Evolutionary conservation across 2,329 filamentous ascomycete species (phyloP).

Genomic region (Beauveria bassiana): DNA sequence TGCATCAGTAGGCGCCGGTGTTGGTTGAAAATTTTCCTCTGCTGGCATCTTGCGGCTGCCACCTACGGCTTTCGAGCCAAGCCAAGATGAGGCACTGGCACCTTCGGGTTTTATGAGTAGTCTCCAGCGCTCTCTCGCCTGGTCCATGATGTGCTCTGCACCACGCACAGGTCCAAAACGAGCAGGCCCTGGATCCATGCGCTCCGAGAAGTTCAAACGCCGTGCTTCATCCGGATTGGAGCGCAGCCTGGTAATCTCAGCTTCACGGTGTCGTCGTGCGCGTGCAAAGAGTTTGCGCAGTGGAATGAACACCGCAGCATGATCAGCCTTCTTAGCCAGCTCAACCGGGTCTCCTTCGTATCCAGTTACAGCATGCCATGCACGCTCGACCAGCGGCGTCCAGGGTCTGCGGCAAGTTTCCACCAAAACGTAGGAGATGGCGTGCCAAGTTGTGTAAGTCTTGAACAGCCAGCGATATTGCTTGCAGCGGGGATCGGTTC

Average conservation of each 20-base stretch:
- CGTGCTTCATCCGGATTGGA: constrained; percentile 40
- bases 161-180: constrained; percentile 42
- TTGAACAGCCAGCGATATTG: constrained; percentile 43
- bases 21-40: background rate
- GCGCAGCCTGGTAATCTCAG: constrained; percentile 42
- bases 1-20: background rate
- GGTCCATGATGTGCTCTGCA: constrained; percentile 38
- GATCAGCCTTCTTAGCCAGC: constrained; percentile 35
- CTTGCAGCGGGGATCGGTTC: constrained; percentile 45
- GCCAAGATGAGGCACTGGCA: constrained; percentile 15
- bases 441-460: constrained; percentile 45
- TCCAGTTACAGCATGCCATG: constrained; percentile 38
- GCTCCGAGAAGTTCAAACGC: constrained; percentile 41
- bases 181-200: constrained; percentile 33
- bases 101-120: constrained; percentile 34
- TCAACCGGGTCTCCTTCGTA: constrained; percentile 34
- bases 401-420: constrained; percentile 40
- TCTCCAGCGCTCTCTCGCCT: constrained; percentile 42
- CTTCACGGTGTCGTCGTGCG: constrained; percentile 42
- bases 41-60: constrained; percentile 11
- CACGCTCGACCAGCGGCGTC: constrained; percentile 42
- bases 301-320: constrained; percentile 44
- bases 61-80: constrained; percentile 6
- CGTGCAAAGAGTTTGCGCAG: constrained; percentile 46
- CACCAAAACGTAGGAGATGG: constrained; percentile 41